Evolutionary conservation across 2,329 filamentous ascomycete genomes (phyloP).

Genomic region (Bipolaris cookei): DNA sequence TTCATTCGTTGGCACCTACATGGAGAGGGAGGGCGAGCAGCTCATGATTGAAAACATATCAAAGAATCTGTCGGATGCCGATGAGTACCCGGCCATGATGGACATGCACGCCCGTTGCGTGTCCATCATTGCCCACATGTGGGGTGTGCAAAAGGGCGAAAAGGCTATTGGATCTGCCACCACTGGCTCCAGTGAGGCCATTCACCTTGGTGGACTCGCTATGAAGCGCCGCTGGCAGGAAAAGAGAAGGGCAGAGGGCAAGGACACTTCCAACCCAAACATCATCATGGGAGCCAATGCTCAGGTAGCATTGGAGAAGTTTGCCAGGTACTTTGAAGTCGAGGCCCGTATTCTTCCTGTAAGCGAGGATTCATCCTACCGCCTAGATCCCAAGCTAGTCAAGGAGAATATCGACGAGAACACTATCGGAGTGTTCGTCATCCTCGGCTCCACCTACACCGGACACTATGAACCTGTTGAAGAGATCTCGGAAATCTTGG

Average conservation of each 20-base stretch:
- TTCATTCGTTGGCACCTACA: conserved; percentile 73
- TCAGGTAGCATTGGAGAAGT: conserved; percentile 75
- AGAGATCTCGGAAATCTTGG: conserved; percentile 69
- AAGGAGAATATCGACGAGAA: conserved; percentile 75
- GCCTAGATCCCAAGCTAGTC: conserved; percentile 68
- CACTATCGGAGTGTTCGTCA: conserved; percentile 77
- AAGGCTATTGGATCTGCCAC: conserved; percentile 72
- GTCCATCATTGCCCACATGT: conserved; percentile 71
- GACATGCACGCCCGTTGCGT: conserved; percentile 71
- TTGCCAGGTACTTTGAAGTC: conserved; percentile 76
- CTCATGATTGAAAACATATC: conserved; percentile 71
- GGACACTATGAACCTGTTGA: conserved; percentile 76
- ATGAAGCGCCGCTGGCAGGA: conserved; percentile 75
- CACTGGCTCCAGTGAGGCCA: conserved; percentile 73
- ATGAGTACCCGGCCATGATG: conserved; percentile 53
- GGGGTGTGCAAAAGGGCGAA: conserved; percentile 66
- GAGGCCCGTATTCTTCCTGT: conserved; percentile 70
- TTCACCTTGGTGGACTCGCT: conserved; percentile 72
- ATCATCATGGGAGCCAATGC: conserved; percentile 78
- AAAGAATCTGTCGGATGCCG: conserved; percentile 76
- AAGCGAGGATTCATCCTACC: conserved; percentile 64
- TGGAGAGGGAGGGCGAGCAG: conserved; percentile 69
- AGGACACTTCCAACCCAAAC: conserved; percentile 69
- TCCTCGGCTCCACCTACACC: conserved; percentile 74
- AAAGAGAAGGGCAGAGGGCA: conserved; percentile 63